A percentile compares a stretch with the other conserved stretches of the same genome.
phyloP scores from a whole-genome alignment of 2,329 filamentous ascomycete species.

The Chaetothyriales sp. region DNA sequence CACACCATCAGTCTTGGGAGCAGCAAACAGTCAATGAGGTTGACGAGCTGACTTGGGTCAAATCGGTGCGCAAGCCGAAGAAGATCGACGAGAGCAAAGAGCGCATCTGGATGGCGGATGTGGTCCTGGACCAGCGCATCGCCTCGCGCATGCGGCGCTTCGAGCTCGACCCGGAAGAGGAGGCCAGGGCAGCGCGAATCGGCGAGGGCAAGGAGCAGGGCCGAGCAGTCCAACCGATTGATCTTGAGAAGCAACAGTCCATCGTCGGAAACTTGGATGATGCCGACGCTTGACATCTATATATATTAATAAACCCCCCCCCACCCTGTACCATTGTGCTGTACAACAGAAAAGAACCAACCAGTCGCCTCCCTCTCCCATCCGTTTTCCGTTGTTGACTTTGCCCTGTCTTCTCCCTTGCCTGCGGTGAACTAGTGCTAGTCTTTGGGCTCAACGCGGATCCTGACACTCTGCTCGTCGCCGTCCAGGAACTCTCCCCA shows the following conservation, averaged over 20 bases:
- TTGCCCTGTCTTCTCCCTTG: background rate
- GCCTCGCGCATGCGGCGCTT: conserved; percentile 67
- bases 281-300: background rate
- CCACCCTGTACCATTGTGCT: background rate
- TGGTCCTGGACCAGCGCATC: conserved; percentile 64
- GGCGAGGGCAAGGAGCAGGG: conserved; percentile 49
- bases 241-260: conserved; percentile 25
- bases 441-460: conserved; percentile 8
- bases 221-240: conserved; percentile 28
- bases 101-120: conserved; percentile 57
- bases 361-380: background rate
- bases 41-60: conserved; percentile 74
- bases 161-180: conserved; percentile 52
- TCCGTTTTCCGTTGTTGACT: background rate
- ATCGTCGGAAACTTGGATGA: conserved; percentile 24
- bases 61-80: conserved; percentile 48
- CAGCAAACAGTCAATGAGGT: conserved; percentile 48
- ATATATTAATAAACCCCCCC: background rate
- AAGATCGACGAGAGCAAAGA: conserved; percentile 42
- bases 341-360: background rate
- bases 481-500: conserved; percentile 14
- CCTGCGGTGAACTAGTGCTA: background rate
- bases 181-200: conserved; percentile 49
- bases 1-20: conserved; percentile 36
- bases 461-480: conserved; percentile 6